Evolutionary conservation across 148 eudicot genomes (phyloP).

Genomic region (Vaccinium myrtillus): DNA sequence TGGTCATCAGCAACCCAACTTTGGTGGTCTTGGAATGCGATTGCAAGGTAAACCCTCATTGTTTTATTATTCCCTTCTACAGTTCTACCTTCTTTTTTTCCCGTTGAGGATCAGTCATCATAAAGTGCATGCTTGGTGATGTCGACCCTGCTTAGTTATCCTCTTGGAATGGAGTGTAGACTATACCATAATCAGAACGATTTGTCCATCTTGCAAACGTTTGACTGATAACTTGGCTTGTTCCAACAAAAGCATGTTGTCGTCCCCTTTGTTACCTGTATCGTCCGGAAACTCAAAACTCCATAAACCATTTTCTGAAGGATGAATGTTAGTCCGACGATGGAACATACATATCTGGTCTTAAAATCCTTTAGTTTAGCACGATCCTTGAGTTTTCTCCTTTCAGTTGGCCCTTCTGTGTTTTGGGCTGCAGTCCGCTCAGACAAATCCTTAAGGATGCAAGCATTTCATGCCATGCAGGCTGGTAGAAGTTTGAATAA

Average conservation of each 20-base stretch:
- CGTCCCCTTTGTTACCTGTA: not conserved
- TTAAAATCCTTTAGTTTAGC: not conserved
- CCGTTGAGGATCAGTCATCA: not conserved
- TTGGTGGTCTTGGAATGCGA: constrained; percentile 59
- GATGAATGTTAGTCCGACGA: not conserved
- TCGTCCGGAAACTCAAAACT: not conserved
- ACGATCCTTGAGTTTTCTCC: not conserved
- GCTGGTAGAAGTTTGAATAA: not conserved
- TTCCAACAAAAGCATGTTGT: not conserved
- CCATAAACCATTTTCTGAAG: not conserved
- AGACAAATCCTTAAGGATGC: not conserved
- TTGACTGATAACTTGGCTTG: not conserved
- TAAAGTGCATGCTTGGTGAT: not conserved
- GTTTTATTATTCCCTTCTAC: constrained; percentile 1
- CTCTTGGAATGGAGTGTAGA: not conserved
- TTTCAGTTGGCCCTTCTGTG: not conserved
- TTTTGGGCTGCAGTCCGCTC: not conserved
- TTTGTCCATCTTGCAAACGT: not conserved
- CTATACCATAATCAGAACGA: not conserved
- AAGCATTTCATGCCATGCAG: not conserved
- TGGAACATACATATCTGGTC: not conserved
- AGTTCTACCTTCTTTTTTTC: not conserved
- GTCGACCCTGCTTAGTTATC: not conserved
- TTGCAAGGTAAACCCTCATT: constrained; percentile 49
- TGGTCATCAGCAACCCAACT: constrained; percentile 58